These are phyloP conservation scores for Coemansia sp. DNA, from an alignment of 192 early-diverging fungal genomes.

Conservation along the genomic window DNA sequence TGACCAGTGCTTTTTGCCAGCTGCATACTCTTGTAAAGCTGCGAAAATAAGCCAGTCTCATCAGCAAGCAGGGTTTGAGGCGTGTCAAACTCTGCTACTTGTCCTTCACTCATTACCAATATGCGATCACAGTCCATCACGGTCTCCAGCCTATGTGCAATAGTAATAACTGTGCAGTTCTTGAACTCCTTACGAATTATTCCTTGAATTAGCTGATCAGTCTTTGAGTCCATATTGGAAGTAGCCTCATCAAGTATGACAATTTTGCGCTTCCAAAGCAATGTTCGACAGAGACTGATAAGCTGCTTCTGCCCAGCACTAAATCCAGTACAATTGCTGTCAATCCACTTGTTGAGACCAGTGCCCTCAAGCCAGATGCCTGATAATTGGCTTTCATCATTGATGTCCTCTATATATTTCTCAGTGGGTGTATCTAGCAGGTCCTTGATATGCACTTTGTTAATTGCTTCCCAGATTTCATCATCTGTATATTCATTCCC, in stretches of 20 bases:
- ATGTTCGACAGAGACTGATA: conserved; percentile 48
- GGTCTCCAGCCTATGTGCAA: conserved; percentile 77
- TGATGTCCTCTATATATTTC: conserved; percentile 42
- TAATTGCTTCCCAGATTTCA: conserved; percentile 66
- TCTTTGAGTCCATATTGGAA: conserved; percentile 59
- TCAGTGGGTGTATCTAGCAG: too few species aligned
- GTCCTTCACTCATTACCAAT: conserved; percentile 72
- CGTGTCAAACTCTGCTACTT: too few species aligned
- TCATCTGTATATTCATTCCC: conserved; percentile 39
- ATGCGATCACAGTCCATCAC: conserved; percentile 70
- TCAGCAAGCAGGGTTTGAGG: conserved; percentile 56
- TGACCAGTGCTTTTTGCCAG: too few species aligned
- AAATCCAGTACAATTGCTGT: conserved; percentile 68
- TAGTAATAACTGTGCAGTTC: conserved; percentile 70
- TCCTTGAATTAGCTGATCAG: conserved; percentile 65
- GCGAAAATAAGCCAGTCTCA: not conserved
- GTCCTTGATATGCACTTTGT: conserved; percentile 62
- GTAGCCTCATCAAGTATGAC: conserved; percentile 82
- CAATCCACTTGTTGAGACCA: conserved; percentile 32
- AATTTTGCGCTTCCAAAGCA: too few species aligned
- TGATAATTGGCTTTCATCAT: conserved; percentile 55
- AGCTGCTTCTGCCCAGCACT: conserved; percentile 79
- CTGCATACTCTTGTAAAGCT: not conserved
- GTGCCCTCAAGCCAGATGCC: too few species aligned
- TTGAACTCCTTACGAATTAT: conserved; percentile 66